Conservation (phyloP, 805 yeast genomes). For the Yarrowia osloensis region DNA sequence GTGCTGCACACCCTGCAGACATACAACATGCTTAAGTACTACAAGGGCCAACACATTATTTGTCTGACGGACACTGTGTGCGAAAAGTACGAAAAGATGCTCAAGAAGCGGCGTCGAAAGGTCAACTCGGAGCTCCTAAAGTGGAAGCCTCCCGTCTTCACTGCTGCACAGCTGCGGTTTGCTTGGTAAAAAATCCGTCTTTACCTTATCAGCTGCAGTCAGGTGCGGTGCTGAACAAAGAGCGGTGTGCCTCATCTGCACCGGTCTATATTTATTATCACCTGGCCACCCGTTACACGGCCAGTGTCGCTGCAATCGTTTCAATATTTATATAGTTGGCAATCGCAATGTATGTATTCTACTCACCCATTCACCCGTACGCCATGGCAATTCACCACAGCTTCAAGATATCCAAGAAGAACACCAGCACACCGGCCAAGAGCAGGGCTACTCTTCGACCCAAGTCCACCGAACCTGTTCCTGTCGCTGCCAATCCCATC, state of each 20-base stretch:
- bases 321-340: conserved; percentile 14
- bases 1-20: conserved; percentile 92
- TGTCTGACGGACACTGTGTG: conserved; percentile 81
- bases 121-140: conserved; percentile 69
- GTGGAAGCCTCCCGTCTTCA: conserved; percentile 94
- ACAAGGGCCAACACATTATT: conserved; percentile 92
- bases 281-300: background rate
- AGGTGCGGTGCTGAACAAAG: background rate
- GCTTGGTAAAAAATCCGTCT: conserved; percentile 64
- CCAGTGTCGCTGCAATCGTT: conserved; percentile 5
- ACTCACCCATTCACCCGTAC: background rate
- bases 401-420: conserved; percentile 3
- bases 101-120: conserved; percentile 71
- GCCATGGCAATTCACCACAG: conserved; percentile 21
- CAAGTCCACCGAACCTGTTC: background rate
- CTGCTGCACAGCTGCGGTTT: conserved; percentile 92
- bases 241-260: background rate
- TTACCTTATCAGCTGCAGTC: background rate
- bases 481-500: background rate
- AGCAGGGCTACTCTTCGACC: background rate
- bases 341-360: background rate
- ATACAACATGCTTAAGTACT: conserved; percentile 82
- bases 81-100: conserved; percentile 68
- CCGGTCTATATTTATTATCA: background rate
- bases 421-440: background rate